Base-by-base conservation (phyloP, 2,329 filamentous ascomycete genomes). In the Colletotrichum lini region DNA sequence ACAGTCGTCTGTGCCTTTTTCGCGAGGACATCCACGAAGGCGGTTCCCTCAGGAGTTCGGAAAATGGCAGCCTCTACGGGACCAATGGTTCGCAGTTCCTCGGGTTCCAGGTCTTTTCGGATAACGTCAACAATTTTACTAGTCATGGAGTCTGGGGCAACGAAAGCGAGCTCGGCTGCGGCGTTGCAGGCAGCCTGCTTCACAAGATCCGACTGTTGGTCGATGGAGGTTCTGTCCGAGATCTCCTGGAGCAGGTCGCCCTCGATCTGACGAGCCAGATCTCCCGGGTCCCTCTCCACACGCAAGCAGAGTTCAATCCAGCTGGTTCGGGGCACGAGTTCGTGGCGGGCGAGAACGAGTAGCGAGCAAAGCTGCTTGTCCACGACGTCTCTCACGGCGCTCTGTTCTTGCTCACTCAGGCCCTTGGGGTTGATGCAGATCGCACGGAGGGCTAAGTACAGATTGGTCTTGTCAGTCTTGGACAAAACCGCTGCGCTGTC, bases 1-100 rank as follows among this genome's bases (percentile, higher is more conserved):
- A 92, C 84, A 47, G 87, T 84, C 72, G 89, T 89, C 70, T 90
- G 90, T 1, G 91, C 85, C 79, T 97, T 97, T 79, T 94, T 95
- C 44, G 93, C 94, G 7, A 99, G 87, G 0, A 98, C 94, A 81
- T 99, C 96, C 23, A 99, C 88, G 76, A 97, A 98, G 16, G 92
- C 89, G 1, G 92, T 95, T 2, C 95, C 96, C 79, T 97, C 94
- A 1, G 95, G 93, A 0, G 96, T 98, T 54, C 94, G 91, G 80
- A 95, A 96, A 70, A 99, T 98, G 18, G 95, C 95, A 38, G 95
- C 94, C 80, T 99, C 96, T 2, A 94, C 92, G 13, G 95, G 93
- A 0, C 95, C 94, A 73, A 98, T 88, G 26, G 89, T 87, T 15
- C 90, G 86, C 4, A 98, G 85, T 71, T 94, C 91, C 53, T 86